Base-by-base conservation (phyloP, 495 filamentous ascomycete species). In the Pseudoneurospora amorphoporcata region DNA sequence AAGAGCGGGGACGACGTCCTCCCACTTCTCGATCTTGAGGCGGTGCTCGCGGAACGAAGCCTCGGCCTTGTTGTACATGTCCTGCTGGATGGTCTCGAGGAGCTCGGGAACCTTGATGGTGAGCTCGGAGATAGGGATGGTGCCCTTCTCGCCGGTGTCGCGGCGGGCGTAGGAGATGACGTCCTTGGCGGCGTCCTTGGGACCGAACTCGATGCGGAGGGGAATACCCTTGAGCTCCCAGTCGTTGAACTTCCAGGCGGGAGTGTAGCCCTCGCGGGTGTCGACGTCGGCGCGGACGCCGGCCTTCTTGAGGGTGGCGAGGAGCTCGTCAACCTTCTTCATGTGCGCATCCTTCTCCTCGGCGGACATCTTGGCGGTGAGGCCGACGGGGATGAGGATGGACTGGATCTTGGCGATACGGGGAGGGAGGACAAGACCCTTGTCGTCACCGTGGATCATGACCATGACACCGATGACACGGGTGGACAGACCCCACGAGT, bases 181-280 rank as follows among this genome's bases (percentile, higher is more conserved):
- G 68, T 91, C 87, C 75, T 93, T 92, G 53, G 90, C 92, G 3
- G 90, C 89, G 79, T 98, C 95, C 81, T 95, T 95, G 68, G 95
- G 95, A 43, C 96, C 96, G 79, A 96, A 95, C 81, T 98, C 95
- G 68, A 99, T 86, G 43, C 96, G 93, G 39, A 99, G 84, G 17
- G 96, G 95, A 16, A 98, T 90, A 80, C 95, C 95, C 82, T 93
- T 94, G 72, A 97, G 85, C 82, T 99, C 96, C 92, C 92, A 97
- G 83, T 98, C 92, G 85, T 95, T 95, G 87, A 98, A 98, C 82
- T 99, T 98, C 88, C 90, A 97, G 74, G 92, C 95, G 16, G 95
- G 94, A 72, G 92, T 94, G 85, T 97, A 94, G 72, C 89, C 90
- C 8, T 97, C 93, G 53, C 95, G 89, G 74, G 86, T 83, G 80